Evolutionary conservation across 306 rosid genomes (phyloP), one percentile per base, ranked within the genome.

Genomic region (Vigna unguiculata): DNA sequence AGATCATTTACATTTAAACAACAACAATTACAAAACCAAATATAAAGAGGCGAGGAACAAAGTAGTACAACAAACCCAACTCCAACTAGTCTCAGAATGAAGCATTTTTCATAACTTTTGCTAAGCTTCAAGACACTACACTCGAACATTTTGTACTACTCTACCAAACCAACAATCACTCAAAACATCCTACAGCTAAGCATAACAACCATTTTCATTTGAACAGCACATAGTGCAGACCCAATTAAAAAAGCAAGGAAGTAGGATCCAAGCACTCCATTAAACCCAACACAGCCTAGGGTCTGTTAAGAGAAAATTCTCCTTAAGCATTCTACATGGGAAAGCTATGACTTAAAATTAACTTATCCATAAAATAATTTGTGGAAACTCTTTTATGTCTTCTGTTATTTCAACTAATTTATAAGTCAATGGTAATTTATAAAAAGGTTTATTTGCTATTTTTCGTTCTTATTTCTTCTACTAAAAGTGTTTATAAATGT

Each of bases 131-230:
- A 12, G 47, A 40, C 28, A 67, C 58, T 57, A 34, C 2, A 66
- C 7, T 57, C 4, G 0, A 32, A 48, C 65, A 69, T 41, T 67
- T 69, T 36, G 75, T 40, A 58, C 2, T 19, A 47, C 61, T 45
- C 70, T 15, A 47, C 45, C 63, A 20, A 19, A 36, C 6, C 24
- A 48, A 20, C 20, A 32, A 67, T 28, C 48, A 34, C 17, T 51
- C 21, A 58, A 78, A 69, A 59, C 24, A 34, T 48, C 53, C 28
- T 6, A 30, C 57, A 63, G 43, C 9, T 43, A 63, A 28, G 65
- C 59, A 63, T 38, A n/a, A 13, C 65, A 12, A 60, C 30, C 59
- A 79, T 19, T n/a, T n/a, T n/a, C n/a, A n/a, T n/a, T n/a, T n/a
- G n/a, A n/a, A n/a, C n/a, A n/a, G n/a, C n/a, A n/a, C n/a, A n/a